Evolutionary conservation across 768 basidiomycete species (phyloP), one percentile per base, ranked within the genome.

Genomic region (Pulveroboletus sp.): DNA sequence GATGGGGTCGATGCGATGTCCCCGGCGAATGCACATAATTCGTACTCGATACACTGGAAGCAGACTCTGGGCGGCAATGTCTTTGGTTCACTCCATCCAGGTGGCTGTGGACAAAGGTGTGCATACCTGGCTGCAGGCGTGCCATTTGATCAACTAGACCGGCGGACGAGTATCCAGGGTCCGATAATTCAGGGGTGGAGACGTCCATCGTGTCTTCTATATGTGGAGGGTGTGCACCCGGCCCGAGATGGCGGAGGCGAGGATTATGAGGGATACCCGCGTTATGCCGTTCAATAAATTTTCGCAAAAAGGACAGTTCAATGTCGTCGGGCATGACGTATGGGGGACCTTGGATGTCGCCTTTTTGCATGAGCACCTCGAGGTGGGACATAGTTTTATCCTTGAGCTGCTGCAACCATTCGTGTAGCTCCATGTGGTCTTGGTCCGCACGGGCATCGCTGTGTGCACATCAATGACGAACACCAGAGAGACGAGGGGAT

Each of bases 371-470:
- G 57, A 90, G 80, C 3, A 90, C 75, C 65, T 90, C 88, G 38
- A 90, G 75, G 69, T 90, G 87, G 40, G 87, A 86, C 88, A 90
- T 90, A 43, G 85, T 88, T 67, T 89, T 90, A 69, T 90, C 88
- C 66, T 90, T 90, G 58, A 90, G 74, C 65, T 90, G 88, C 58
- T 90, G 88, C 2, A 90, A 71, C 88, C 88, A 90, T 62, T 90
- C 88, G 59, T 90, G 88, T 19, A 90, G 70, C 62, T 90, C 88
- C 87, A 90, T 90, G 60, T 90, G 88, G 62, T 90, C 88, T 64
- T 89, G 88, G 72, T 90, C 88, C 2, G 88, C 88, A 41, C 84
- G 81, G 43, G 85, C 81, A 62, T 90, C 86, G 47, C 66, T 67
- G 49, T 49, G 9, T 8, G 36, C 34, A 33, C 27, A 52, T 57